A percentile compares a stretch with the other conserved stretches of the same genome.
These are phyloP conservation scores for Cenococcum geophilum DNA, from an alignment of 495 filamentous ascomycete species.

Conservation along the genomic window DNA sequence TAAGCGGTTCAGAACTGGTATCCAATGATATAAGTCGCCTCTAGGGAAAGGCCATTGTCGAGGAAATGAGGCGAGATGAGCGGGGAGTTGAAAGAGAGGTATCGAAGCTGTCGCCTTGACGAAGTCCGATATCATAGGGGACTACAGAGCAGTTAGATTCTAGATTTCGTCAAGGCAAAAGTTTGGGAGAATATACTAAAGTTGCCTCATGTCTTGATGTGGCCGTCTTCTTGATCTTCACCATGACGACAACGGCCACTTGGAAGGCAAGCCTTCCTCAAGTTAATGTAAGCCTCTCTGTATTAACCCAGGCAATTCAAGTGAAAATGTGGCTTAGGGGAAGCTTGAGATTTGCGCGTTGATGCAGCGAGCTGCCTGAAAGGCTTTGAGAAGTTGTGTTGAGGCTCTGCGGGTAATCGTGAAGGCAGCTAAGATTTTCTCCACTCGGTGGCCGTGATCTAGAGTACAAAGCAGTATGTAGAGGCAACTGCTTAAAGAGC, in stretches of 20 bases:
- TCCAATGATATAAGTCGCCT: constrained; percentile 98
- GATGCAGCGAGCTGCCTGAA: neutral
- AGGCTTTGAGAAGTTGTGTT: neutral
- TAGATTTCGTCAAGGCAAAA: neutral
- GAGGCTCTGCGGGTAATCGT: constrained; percentile 1
- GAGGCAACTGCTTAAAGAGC: neutral
- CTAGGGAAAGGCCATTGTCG: constrained; percentile 91
- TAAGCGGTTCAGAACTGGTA: constrained; percentile 87
- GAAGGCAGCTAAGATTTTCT: neutral
- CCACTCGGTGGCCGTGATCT: neutral
- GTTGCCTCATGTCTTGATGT: constrained; percentile 90
- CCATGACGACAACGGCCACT: constrained; percentile 51
- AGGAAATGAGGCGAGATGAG: constrained; percentile 72
- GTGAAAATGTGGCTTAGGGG: neutral
- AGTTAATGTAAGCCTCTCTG: neutral
- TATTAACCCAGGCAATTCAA: neutral
- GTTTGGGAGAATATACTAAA: constrained; percentile 55
- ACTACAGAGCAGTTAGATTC: constrained; percentile 50
- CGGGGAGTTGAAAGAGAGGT: constrained; percentile 68
- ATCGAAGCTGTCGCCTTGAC: constrained; percentile 60
- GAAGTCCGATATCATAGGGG: constrained; percentile 76
- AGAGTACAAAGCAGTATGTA: neutral
- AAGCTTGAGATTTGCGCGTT: neutral
- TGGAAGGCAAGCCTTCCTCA: constrained; percentile 27
- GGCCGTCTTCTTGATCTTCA: constrained; percentile 94